Evolutionary conservation across 1,284 basidiomycete species (phyloP).

Genomic region (Ustilago trichophora): DNA sequence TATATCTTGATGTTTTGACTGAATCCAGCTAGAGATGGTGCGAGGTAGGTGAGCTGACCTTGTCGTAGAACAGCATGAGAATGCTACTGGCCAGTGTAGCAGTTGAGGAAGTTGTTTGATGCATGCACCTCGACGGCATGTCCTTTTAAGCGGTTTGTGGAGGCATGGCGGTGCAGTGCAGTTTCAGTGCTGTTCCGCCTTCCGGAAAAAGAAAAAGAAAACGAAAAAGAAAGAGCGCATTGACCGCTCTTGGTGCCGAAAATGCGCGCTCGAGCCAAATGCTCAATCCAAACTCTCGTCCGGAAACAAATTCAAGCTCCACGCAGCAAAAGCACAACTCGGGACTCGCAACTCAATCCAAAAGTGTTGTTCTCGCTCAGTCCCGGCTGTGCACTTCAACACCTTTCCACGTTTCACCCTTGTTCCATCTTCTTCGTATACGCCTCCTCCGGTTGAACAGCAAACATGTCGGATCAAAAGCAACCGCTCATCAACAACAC

Average conservation of each 20-base stretch:
- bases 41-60: too few species aligned
- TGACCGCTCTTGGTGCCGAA: not conserved
- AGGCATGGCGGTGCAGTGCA: too few species aligned
- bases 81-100: too few species aligned
- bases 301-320: not conserved
- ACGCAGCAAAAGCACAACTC: too few species aligned
- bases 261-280: constrained; percentile 3
- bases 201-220: too few species aligned
- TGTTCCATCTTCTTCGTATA: not conserved
- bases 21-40: too few species aligned
- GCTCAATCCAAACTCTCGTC: not conserved
- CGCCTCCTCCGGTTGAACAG: not conserved
- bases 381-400: not conserved
- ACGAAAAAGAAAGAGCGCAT: too few species aligned
- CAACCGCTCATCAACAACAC: constrained; percentile 33
- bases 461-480: constrained; percentile 35
- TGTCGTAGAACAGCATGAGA: too few species aligned
- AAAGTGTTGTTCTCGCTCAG: constrained; percentile 1
- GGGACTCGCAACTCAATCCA: constrained; percentile 4
- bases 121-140: constrained; percentile 1
- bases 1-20: too few species aligned
- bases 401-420: not conserved
- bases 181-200: too few species aligned
- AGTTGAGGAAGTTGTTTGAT: too few species aligned
- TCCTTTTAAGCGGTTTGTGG: not conserved